Evolutionary conservation across 805 yeast genomes (phyloP), one percentile per base, ranked within the genome.

Genomic region (Phaffomyces antillensis): DNA sequence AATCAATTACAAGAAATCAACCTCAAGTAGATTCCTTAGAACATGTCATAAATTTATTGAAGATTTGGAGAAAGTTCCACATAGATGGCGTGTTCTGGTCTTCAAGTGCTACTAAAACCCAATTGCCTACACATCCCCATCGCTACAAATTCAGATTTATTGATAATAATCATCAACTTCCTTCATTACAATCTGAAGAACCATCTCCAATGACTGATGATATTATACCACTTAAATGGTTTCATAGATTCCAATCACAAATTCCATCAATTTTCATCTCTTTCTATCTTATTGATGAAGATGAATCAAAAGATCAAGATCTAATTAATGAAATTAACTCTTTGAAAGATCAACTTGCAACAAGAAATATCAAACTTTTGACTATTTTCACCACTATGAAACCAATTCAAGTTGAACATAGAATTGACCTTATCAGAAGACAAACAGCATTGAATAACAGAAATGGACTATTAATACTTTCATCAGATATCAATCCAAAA

Each of bases 191-290:
- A 15, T 26, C 36, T 11, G 38, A 24, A 9, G 48, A 46, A 15
- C 47, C 39, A 1, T 48, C 52, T 2, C 65, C 72, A 1, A 52
- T 67, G 40, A 66, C 70, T 40, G 63, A 64, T n/a, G 61, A 62
- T 4, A 53, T 58, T 1, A 45, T 70, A 49, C 74, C 76, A 1
- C 62, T 56, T 1, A 63, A 72, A 24, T 81, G 86, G 87, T 47
- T 79, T 13, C 66, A 68, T 32, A 79, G 77, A 53, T 76, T 79
- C 52, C 61, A 64, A 25, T 63, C 67, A n/a, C 44, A 62, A 4
- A 36, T 66, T n/a, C 86, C 86, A 0, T 52, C 73, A 1, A 70
- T 73, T 0, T 68, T 71, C 36, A 60, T 80, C 2, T 56, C 73
- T 2, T 67, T 77, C 33, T 69, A 70, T 51, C 70, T 71, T 40